These are phyloP conservation scores for Nephromyces sp. DNA, from an alignment of 169 alveolate species.

Conservation along the genomic window DNA sequence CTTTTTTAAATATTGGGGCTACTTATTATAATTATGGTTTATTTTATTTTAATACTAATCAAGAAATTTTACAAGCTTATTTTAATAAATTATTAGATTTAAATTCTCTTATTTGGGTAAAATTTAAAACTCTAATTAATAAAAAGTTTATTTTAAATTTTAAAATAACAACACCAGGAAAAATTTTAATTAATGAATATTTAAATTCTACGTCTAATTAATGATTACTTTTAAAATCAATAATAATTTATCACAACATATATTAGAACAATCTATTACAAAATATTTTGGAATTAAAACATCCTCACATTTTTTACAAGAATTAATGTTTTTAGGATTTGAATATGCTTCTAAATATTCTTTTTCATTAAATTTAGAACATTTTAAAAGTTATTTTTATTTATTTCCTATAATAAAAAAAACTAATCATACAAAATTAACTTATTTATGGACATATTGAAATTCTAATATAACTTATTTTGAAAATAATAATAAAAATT, in stretches of 20 bases:
- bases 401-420: slow-evolving; percentile 5
- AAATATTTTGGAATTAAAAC: slow-evolving; percentile 10
- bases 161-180: slow-evolving; percentile 14
- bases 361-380: slow-evolving; percentile 27
- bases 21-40: not conserved
- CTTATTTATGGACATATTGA: slow-evolving; percentile 21
- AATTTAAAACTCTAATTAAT: slow-evolving; percentile 4
- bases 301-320: slow-evolving; percentile 1
- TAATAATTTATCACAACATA: not conserved
- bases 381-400: slow-evolving; percentile 21
- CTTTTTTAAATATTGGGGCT: not conserved
- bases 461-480: slow-evolving; percentile 27
- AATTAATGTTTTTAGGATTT: slow-evolving; percentile 26
- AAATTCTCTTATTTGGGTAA: not conserved
- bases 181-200: slow-evolving; percentile 15
- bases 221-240: slow-evolving; percentile 2
- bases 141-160: slow-evolving; percentile 15
- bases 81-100: slow-evolving; percentile 9
- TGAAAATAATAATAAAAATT: slow-evolving; percentile 2
- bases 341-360: slow-evolving; percentile 29
- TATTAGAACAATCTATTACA: slow-evolving; percentile 16
- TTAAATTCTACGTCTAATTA: slow-evolving; percentile 5
- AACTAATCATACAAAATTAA: not conserved
- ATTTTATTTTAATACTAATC: slow-evolving; percentile 6
- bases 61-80: slow-evolving; percentile 15